phyloP scores from a whole-genome alignment of 2,329 filamentous ascomycete species.

The Ophiostoma angusticollis region DNA sequence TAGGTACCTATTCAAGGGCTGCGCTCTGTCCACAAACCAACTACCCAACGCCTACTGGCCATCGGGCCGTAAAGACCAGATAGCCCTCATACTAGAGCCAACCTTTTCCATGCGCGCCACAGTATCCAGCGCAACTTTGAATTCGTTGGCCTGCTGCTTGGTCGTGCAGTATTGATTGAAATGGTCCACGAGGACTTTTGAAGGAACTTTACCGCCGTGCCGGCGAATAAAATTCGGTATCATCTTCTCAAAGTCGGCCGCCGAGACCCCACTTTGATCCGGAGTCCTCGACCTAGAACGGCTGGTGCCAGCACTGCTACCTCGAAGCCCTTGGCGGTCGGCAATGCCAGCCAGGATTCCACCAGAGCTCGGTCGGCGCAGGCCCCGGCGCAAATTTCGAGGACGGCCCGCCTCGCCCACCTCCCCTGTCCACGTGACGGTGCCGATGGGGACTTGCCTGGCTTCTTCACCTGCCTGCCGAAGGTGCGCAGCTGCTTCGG shows the following conservation, averaged over 20 bases:
- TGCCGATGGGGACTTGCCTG: constrained; percentile 61
- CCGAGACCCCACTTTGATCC: constrained; percentile 25
- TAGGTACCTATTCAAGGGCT: too few species aligned
- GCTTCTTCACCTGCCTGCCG: constrained; percentile 61
- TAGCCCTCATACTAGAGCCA: constrained; percentile 37
- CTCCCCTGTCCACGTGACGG: constrained; percentile 86
- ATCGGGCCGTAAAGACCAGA: constrained; percentile 36
- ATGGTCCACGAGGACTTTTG: constrained; percentile 78
- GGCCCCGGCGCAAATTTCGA: constrained; percentile 31
- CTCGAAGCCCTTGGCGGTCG: constrained; percentile 39
- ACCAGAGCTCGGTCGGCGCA: constrained; percentile 35
- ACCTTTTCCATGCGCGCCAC: constrained; percentile 59
- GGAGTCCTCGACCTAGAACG: constrained; percentile 34
- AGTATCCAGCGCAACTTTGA: constrained; percentile 65
- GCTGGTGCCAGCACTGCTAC: constrained; percentile 22
- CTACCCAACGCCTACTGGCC: constrained; percentile 15
- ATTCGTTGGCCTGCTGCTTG: constrained; percentile 57
- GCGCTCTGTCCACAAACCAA: not conserved
- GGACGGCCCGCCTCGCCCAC: constrained; percentile 66
- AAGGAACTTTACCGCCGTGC: constrained; percentile 67
- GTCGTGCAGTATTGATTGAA: constrained; percentile 72
- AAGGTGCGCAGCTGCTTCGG: constrained; percentile 64
- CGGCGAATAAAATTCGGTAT: constrained; percentile 68
- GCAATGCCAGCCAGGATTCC: constrained; percentile 44
- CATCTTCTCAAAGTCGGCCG: constrained; percentile 53